These are phyloP conservation scores for Murraya paniculata DNA, from an alignment of 345 rosid species.

Conservation along the genomic window DNA sequence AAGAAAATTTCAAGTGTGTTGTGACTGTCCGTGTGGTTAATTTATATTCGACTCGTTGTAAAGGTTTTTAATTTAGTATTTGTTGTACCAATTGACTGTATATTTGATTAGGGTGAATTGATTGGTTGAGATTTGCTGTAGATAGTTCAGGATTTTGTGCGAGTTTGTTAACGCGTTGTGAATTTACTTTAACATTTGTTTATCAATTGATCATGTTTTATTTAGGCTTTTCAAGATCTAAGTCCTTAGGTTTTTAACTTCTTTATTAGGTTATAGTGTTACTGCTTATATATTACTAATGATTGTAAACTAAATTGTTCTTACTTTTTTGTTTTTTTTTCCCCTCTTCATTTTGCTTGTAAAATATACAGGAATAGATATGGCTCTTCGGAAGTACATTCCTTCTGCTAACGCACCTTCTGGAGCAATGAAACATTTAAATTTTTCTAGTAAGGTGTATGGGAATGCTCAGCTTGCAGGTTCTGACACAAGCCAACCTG, in stretches of 20 bases:
- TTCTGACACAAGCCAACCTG: constrained; percentile 31
- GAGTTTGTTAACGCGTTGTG: background rate
- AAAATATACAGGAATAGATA: constrained; percentile 29
- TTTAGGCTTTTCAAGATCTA: background rate
- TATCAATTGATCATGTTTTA: background rate
- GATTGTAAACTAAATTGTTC: background rate
- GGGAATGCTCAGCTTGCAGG: constrained; percentile 50
- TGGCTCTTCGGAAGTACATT: constrained; percentile 73
- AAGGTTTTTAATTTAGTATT: constrained; percentile 11
- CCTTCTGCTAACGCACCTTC: constrained; percentile 52
- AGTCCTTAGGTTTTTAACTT: background rate
- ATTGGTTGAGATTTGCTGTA: constrained; percentile 1
- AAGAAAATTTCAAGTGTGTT: constrained; percentile 20
- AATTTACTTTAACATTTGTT: background rate
- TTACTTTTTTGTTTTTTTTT: background rate
- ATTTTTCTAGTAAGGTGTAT: constrained; percentile 51
- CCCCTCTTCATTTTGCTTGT: constrained; percentile 1
- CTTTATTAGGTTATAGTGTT: background rate
- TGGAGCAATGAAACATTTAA: constrained; percentile 61
- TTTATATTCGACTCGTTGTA: constrained; percentile 7
- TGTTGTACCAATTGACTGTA: background rate
- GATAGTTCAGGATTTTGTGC: background rate
- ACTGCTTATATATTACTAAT: background rate
- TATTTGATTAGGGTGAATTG: background rate
- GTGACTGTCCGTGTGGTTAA: constrained; percentile 32